A percentile compares a stretch with the other conserved stretches of the same genome.
phyloP scores from a whole-genome alignment of 2,329 filamentous ascomycete genomes.

The Diplocarpon rosae region DNA sequence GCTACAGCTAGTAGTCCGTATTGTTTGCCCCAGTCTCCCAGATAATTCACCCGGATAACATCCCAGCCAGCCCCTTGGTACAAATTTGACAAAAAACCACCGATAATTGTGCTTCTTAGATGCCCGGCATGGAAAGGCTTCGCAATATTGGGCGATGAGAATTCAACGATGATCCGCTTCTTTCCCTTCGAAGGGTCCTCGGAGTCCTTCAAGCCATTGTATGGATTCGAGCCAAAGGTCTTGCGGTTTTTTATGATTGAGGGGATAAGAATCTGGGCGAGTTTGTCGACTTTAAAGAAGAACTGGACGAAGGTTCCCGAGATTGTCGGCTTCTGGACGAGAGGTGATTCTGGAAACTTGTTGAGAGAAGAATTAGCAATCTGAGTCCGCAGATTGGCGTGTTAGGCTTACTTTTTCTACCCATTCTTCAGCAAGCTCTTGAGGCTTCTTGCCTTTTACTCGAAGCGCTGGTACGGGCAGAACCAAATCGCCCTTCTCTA shows the following conservation, averaged over 20 bases:
- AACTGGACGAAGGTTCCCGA: slow-evolving; percentile 65
- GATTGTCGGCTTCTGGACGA: slow-evolving; percentile 59
- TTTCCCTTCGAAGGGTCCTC: slow-evolving; percentile 40
- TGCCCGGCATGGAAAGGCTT: slow-evolving; percentile 73
- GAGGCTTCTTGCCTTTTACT: slow-evolving; percentile 59
- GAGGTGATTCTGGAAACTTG: slow-evolving; percentile 59
- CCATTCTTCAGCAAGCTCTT: slow-evolving; percentile 51
- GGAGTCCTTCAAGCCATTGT: slow-evolving; percentile 49
- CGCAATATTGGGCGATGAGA: slow-evolving; percentile 77
- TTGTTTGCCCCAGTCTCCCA: slow-evolving; percentile 72
- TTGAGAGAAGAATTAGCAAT: slow-evolving; percentile 8
- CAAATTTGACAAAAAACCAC: slow-evolving; percentile 59
- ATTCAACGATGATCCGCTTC: slow-evolving; percentile 59
- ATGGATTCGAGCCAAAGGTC: slow-evolving; percentile 53
- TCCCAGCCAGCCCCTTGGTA: slow-evolving; percentile 61
- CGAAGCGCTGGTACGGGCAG: slow-evolving; percentile 71
- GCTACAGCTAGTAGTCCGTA: slow-evolving; percentile 60
- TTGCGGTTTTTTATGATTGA: slow-evolving; percentile 51
- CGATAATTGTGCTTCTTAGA: slow-evolving; percentile 66
- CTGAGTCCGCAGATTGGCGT: not conserved
- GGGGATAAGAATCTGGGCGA: slow-evolving; percentile 57
- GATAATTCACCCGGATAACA: slow-evolving; percentile 61
- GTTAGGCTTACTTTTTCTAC: slow-evolving; percentile 38
- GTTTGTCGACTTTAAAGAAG: slow-evolving; percentile 62
- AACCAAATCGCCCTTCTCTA: slow-evolving; percentile 75